These are phyloP conservation scores for Boletus edulis DNA, from an alignment of 768 basidiomycete genomes.

Conservation along the genomic window DNA sequence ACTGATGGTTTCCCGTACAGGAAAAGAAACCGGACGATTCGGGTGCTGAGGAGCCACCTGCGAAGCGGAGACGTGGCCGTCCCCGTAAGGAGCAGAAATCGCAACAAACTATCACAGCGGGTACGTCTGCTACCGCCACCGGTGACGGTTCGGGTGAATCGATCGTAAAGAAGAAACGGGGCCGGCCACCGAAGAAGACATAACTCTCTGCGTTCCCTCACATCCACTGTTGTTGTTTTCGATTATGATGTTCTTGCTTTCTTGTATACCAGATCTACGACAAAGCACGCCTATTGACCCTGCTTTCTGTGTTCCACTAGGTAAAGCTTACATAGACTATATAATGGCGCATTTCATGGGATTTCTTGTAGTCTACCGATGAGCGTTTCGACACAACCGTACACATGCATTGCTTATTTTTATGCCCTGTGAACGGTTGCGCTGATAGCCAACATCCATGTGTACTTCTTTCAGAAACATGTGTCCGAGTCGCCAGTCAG, in stretches of 20 bases:
- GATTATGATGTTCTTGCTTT: conserved; percentile 32
- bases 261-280: conserved; percentile 35
- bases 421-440: conserved; percentile 31
- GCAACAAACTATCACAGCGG: conserved; percentile 36
- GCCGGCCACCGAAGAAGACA: conserved; percentile 58
- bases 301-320: conserved; percentile 35
- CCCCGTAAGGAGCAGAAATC: conserved; percentile 66
- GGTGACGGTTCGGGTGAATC: conserved; percentile 47
- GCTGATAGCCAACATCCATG: conserved; percentile 10
- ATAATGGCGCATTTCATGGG: conserved; percentile 29
- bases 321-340: conserved; percentile 35
- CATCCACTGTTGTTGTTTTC: conserved; percentile 18
- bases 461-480: conserved; percentile 21
- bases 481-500: conserved; percentile 14
- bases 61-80: conserved; percentile 71
- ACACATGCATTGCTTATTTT: conserved; percentile 30
- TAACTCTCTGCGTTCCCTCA: conserved; percentile 11
- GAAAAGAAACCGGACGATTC: conserved; percentile 41
- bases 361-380: conserved; percentile 19
- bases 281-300: conserved; percentile 34
- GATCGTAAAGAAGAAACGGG: conserved; percentile 65
- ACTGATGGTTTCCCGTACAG: conserved; percentile 14
- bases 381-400: conserved; percentile 9
- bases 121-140: conserved; percentile 24
- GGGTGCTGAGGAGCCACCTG: conserved; percentile 50